A percentile compares a stretch with the other conserved stretches of the same genome.
Evolutionary conservation across 176 grass and related monocot genomes (phyloP).

Genomic region (Lolium multiflorum): DNA sequence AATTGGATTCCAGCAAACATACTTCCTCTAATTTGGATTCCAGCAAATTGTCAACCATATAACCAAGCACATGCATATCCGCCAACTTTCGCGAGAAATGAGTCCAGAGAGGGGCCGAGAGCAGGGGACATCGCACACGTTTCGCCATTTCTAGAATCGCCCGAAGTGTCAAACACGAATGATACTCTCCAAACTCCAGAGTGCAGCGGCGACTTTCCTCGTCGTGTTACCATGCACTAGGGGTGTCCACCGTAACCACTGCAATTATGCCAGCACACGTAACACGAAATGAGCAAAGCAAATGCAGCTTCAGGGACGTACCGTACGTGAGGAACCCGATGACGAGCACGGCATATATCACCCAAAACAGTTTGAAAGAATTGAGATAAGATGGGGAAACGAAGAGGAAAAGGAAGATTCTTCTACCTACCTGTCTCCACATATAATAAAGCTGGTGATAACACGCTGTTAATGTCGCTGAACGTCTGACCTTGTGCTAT

Average conservation of each 20-base stretch:
- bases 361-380: background rate
- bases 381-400: background rate
- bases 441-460: background rate
- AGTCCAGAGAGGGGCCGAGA: background rate
- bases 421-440: slow-evolving; percentile 51
- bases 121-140: slow-evolving; percentile 11
- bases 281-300: background rate
- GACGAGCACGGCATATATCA: background rate
- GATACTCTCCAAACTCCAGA: slow-evolving; percentile 4
- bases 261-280: background rate
- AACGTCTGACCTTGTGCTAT: background rate
- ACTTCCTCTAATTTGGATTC: too few species aligned
- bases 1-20: too few species aligned
- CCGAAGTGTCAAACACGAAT: slow-evolving; percentile 30
- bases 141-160: background rate
- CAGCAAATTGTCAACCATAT: background rate
- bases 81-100: too few species aligned
- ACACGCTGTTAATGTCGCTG: background rate
- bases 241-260: background rate
- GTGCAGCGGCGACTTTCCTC: too few species aligned
- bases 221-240: too few species aligned
- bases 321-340: background rate
- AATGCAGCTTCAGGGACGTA: too few species aligned
- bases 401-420: slow-evolving; percentile 2
- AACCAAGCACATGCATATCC: too few species aligned